Conservation (phyloP, 1,284 basidiomycete species). For the Phenoliferia sp. region DNA sequence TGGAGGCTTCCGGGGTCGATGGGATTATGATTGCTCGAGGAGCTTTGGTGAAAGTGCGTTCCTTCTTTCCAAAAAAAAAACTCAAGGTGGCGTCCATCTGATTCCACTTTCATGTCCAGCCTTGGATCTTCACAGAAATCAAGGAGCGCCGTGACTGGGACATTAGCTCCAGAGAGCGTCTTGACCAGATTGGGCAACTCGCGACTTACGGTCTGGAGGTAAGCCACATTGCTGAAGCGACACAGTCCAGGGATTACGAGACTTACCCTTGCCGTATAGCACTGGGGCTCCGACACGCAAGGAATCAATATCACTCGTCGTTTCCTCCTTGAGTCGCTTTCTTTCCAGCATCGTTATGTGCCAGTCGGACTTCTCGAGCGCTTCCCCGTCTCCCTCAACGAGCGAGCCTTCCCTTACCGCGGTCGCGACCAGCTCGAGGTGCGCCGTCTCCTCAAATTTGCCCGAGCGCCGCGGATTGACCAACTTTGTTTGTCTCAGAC, state of each 20-base stretch:
- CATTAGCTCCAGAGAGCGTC: conserved; percentile 58
- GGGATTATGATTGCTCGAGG: conserved; percentile 93
- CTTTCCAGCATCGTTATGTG: conserved; percentile 91
- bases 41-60: conserved; percentile 72
- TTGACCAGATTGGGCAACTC: conserved; percentile 78
- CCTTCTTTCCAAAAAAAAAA: not conserved
- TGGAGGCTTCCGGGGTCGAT: conserved; percentile 76
- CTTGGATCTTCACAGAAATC: conserved; percentile 95
- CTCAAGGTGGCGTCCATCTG: not conserved
- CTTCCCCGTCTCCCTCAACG: conserved; percentile 77
- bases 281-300: conserved; percentile 78
- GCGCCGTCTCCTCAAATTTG: too few relatives aligned
- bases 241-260: too few relatives aligned
- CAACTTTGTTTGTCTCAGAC: conserved; percentile 57
- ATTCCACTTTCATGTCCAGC: conserved; percentile 38
- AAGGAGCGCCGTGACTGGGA: conserved; percentile 88
- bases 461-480: too few relatives aligned
- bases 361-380: conserved; percentile 89
- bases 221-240: conserved; percentile 35
- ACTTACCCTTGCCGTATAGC: not conserved
- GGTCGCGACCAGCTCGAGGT: conserved; percentile 73
- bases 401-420: conserved; percentile 55
- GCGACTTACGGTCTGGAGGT: conserved; percentile 48
- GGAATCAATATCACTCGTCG: conserved; percentile 89
- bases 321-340: conserved; percentile 90